Percentiles rank a stretch among this genome's conserved stretches.
Evolutionary conservation across 2,329 filamentous ascomycete species (phyloP).

Genomic region (Chaetomiaceae sp.): DNA sequence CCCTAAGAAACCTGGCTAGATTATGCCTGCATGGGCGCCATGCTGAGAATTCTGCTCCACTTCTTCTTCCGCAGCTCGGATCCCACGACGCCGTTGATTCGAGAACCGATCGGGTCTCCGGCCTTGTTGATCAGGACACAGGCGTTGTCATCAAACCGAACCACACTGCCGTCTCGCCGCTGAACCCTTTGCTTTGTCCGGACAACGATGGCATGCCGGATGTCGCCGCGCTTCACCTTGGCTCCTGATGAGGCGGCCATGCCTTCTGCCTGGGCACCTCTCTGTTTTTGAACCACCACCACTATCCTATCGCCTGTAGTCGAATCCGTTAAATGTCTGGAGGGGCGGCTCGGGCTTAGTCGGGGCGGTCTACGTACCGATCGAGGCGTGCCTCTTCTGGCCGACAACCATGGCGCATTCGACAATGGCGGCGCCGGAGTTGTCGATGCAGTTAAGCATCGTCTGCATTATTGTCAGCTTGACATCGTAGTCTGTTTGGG

Average conservation of each 20-base stretch:
- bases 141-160: conserved; percentile 96
- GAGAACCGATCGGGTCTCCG: conserved; percentile 88
- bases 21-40: conserved; percentile 67
- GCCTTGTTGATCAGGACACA: conserved; percentile 97
- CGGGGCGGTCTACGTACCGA: conserved; percentile 58
- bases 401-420: conserved; percentile 92
- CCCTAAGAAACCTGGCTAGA: background rate
- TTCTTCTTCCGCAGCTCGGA: conserved; percentile 84
- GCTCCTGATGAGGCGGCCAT: conserved; percentile 68
- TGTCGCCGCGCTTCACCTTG: conserved; percentile 95
- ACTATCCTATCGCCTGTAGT: conserved; percentile 85
- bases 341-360: background rate
- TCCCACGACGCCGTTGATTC: conserved; percentile 88
- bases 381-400: conserved; percentile 81
- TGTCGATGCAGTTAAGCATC: conserved; percentile 99
- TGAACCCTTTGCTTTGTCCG: conserved; percentile 85
- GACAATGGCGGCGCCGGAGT: conserved; percentile 94
- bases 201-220: conserved; percentile 92
- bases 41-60: conserved; percentile 97
- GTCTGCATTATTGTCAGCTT: conserved; percentile 53
- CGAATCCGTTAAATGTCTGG: background rate
- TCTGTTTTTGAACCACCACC: conserved; percentile 95
- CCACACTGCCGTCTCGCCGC: conserved; percentile 80
- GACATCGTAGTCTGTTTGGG: too few species aligned
- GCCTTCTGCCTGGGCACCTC: conserved; percentile 68